phyloP scores from a whole-genome alignment of 345 rosid genomes.

The Citrus trifoliata region DNA sequence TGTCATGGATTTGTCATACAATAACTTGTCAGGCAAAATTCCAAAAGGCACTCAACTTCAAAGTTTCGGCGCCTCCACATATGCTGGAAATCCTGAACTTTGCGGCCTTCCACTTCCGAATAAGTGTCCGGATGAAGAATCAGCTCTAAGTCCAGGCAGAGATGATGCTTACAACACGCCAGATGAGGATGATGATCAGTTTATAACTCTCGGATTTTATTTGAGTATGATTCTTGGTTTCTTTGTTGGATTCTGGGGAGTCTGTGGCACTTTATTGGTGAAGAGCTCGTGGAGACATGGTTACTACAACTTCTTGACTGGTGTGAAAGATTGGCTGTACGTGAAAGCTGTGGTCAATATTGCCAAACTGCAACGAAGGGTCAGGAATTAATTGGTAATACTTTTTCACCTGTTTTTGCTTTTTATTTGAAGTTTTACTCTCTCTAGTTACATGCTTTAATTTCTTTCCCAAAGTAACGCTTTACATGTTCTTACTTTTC shows the following conservation, averaged over 20 bases:
- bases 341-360: background rate
- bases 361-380: background rate
- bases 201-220: background rate
- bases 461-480: background rate
- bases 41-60: slow-evolving; percentile 14
- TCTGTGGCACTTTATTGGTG: background rate
- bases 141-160: background rate
- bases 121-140: background rate
- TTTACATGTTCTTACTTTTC: background rate
- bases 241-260: background rate
- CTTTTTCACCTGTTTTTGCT: background rate
- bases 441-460: too few relatives aligned
- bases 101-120: background rate
- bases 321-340: background rate
- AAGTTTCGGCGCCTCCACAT: background rate
- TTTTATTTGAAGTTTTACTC: too few relatives aligned
- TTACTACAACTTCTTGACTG: background rate
- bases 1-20: slow-evolving; percentile 18
- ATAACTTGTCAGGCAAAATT: slow-evolving; percentile 20
- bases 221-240: background rate
- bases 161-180: background rate
- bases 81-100: background rate
- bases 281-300: background rate
- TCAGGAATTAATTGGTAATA: background rate
- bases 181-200: background rate